Evolutionary conservation across 257 asterid genomes (phyloP).

Genomic region (Ehretia macrophylla): DNA sequence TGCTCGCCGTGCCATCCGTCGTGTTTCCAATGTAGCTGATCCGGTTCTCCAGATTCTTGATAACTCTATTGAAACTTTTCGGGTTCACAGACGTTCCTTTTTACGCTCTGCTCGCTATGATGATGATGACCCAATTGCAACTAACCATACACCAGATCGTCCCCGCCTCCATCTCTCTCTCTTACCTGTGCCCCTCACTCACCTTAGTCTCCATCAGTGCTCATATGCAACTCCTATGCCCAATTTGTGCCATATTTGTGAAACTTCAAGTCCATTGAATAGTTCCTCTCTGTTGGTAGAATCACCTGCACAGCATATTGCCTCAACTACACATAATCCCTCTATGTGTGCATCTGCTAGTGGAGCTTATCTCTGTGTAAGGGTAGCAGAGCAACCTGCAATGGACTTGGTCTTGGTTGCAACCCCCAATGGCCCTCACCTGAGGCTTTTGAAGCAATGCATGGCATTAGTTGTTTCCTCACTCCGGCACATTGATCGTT

Average conservation of each 20-base stretch:
- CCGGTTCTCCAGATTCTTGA: conserved; percentile 90
- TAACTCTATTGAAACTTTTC: conserved; percentile 77
- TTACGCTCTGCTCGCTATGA: conserved; percentile 78
- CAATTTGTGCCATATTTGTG: conserved; percentile 14
- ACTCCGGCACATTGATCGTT: conserved; percentile 62
- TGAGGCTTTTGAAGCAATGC: conserved; percentile 85
- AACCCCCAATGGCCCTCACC: conserved; percentile 79
- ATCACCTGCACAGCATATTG: conserved; percentile 26
- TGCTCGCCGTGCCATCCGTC: conserved; percentile 37
- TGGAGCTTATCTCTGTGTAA: conserved; percentile 52
- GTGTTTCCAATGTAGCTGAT: conserved; percentile 39
- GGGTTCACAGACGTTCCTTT: conserved; percentile 81
- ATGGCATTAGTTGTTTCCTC: conserved; percentile 80
- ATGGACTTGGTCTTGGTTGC: conserved; percentile 79
- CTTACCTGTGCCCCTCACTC: conserved; percentile 28
- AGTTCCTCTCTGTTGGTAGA: conserved; percentile 29
- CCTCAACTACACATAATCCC: conserved; percentile 19
- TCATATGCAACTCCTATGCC: conserved; percentile 18
- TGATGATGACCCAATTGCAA: conserved; percentile 80
- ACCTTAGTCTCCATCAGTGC: conserved; percentile 21
- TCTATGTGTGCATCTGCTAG: conserved; percentile 29
- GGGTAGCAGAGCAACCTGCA: conserved; percentile 59
- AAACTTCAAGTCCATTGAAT: conserved; percentile 23
- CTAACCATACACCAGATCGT: conserved; percentile 36
- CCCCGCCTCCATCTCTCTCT: conserved; percentile 70